A percentile compares a stretch with the other conserved stretches of the same genome.
phyloP scores from a whole-genome alignment of 192 early-diverging fungal genomes.

The Gryganskiella cystojenkinii region DNA sequence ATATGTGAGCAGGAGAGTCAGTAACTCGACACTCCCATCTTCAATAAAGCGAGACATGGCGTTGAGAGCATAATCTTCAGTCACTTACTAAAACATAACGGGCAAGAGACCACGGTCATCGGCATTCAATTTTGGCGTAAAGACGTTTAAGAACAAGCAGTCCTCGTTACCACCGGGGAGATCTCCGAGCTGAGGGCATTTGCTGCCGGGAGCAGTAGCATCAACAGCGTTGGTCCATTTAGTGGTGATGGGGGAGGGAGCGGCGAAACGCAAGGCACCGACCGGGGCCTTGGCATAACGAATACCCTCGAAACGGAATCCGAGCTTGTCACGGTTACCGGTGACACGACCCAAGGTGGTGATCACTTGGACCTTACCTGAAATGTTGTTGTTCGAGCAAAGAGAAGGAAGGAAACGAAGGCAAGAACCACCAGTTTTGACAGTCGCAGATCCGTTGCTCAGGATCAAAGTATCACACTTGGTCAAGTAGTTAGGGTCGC shows the following conservation, averaged over 20 bases:
- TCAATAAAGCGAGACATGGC: too few relatives aligned
- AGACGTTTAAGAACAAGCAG: conserved; percentile 54
- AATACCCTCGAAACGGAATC: conserved; percentile 54
- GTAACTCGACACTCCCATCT: too few relatives aligned
- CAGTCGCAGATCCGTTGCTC: conserved; percentile 25
- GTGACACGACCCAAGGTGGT: conserved; percentile 38
- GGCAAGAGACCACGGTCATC: conserved; percentile 22
- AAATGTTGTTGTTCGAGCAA: conserved; percentile 39
- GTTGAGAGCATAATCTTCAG: background rate
- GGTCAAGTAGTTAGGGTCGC: conserved; percentile 25
- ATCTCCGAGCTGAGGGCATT: conserved; percentile 49
- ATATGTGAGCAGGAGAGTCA: too few relatives aligned
- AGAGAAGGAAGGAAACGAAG: conserved; percentile 41
- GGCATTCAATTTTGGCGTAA: conserved; percentile 42
- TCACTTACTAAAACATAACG: conserved; percentile 53
- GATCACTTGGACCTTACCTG: conserved; percentile 31
- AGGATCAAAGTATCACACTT: conserved; percentile 42
- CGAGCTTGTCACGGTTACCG: conserved; percentile 35
- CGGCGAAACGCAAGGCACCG: conserved; percentile 41
- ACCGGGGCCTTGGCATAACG: conserved; percentile 53
- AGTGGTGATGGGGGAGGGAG: conserved; percentile 37
- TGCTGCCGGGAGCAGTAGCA: conserved; percentile 38
- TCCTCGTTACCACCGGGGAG: conserved; percentile 44
- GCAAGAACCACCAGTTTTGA: conserved; percentile 37
- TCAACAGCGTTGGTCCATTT: conserved; percentile 28